Percentiles rank a stretch among this genome's conserved stretches.
Evolutionary conservation across 192 early-diverging fungal species (phyloP).

Genomic region (Linnemannia exigua): DNA sequence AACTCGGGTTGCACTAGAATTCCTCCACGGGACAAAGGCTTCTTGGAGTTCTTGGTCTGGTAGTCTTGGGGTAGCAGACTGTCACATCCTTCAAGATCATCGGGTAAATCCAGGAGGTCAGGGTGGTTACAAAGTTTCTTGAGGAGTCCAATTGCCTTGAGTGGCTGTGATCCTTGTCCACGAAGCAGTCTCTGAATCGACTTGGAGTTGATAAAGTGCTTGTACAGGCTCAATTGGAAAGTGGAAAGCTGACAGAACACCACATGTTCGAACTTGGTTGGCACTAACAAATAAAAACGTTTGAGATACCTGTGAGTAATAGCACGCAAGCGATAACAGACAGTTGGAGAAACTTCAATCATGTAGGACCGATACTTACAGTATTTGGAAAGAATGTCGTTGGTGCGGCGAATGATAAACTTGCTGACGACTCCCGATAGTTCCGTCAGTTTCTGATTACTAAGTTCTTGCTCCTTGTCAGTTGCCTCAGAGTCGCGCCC

Average conservation of each 20-base stretch:
- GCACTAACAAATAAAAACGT: conserved; percentile 68
- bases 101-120: conserved; percentile 80
- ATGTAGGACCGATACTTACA: too few species aligned
- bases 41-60: conserved; percentile 51
- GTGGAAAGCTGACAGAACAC: conserved; percentile 92
- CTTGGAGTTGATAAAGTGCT: conserved; percentile 77
- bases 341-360: neutral
- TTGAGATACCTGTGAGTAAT: conserved; percentile 10
- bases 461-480: conserved; percentile 78
- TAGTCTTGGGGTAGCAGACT: conserved; percentile 68
- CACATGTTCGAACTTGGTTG: conserved; percentile 97
- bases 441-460: conserved; percentile 90
- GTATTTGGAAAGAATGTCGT: conserved; percentile 97
- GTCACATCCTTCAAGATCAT: conserved; percentile 72
- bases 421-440: conserved; percentile 89
- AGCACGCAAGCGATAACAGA: neutral
- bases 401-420: conserved; percentile 98
- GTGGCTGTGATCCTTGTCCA: conserved; percentile 84
- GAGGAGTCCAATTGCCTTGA: conserved; percentile 90
- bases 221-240: conserved; percentile 87
- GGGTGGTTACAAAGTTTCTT: conserved; percentile 99
- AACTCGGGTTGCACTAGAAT: conserved; percentile 68
- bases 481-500: conserved; percentile 94
- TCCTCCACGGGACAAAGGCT: conserved; percentile 48
- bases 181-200: conserved; percentile 79